Evolutionary conservation across 208 protist genomes (phyloP), one percentile per base, ranked within the genome.

Genomic region (Trypanosoma scelopori): DNA sequence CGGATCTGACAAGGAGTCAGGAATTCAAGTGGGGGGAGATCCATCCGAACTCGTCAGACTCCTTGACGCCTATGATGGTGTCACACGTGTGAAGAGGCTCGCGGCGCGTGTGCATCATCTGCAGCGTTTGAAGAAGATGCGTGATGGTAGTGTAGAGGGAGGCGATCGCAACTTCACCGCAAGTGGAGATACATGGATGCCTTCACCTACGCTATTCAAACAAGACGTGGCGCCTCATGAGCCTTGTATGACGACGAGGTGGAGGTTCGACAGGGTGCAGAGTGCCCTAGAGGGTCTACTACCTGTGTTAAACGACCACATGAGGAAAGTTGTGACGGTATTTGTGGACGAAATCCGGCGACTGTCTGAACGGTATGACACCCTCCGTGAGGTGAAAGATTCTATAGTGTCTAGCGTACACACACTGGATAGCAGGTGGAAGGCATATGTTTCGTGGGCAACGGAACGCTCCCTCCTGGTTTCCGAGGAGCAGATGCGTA

Each of bases 401-500:
- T 27, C 28, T 39, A 6, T 69, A 15, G 28, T 45, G 5, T 47
- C 42, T 27, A 41, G 57, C 3, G n/a, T 43, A 1, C 28, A 35
- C 6, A 9, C 20, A 30, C 50, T 69, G 30, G 20, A 30, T 13
- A 22, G 37, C 0, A 37, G 25, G 16, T 66, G 51, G 55, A 59
- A 49, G 20, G n/a, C 46, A 35, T 25, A 55, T 51, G 13, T 41
- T 22, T 39, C 61, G 5, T 69, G 59, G 48, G 69, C 23, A 41
- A 53, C 35, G n/a, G 55, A 68, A 25, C 53, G 55, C 6, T 39
- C 55, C 30, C 69, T 68, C 27, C 53, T 68, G 27, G 43, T 28
- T 28, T 58, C 69, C n/a, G 69, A 65, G 22, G 55, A 67, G 23
- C 58, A 68, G 47, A 50, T 72, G 51, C 23, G 25, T 35, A 58